Percentiles rank a stretch among this genome's conserved stretches.
Conservation (phyloP, 1,139 yeast species). For the Blastobotrys proliferans region DNA sequence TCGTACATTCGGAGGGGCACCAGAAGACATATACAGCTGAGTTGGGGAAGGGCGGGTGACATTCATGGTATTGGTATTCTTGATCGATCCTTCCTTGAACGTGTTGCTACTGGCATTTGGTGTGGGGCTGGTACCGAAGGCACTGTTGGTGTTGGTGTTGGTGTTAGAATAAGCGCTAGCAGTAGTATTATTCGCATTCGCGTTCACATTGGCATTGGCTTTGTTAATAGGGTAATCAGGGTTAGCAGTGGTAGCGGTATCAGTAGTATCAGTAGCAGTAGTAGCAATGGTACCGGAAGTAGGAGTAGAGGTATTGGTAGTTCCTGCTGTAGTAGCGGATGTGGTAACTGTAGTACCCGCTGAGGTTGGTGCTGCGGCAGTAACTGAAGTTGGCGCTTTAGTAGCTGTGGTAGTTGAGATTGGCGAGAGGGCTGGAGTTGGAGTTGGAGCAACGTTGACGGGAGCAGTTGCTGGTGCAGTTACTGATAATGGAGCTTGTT, state of each 20-base stretch:
- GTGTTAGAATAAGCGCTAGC: no score
- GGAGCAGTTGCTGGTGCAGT: constrained; percentile 7
- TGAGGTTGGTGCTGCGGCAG: background rate
- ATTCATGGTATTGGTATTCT: no score
- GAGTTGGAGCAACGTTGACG: background rate
- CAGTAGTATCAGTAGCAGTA: background rate
- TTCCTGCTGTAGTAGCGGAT: background rate
- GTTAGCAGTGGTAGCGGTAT: no score
- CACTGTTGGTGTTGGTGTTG: no score
- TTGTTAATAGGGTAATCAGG: no score
- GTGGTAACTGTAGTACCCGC: constrained; percentile 10
- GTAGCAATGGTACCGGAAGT: background rate
- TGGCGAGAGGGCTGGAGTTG: constrained; percentile 7
- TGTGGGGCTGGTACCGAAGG: no score
- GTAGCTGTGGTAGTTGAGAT: constrained; percentile 6
- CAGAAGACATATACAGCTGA: no score
- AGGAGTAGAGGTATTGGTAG: background rate
- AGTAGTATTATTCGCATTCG: no score
- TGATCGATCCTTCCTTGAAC: no score
- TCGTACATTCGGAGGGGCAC: background rate
- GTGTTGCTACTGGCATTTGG: no score
- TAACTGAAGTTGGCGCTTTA: constrained; percentile 7
- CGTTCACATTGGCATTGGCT: no score
- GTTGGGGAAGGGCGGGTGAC: no score
- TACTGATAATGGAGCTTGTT: constrained; percentile 4